Evolutionary conservation across 768 basidiomycete genomes (phyloP).

Genomic region (Boletellus sp.): DNA sequence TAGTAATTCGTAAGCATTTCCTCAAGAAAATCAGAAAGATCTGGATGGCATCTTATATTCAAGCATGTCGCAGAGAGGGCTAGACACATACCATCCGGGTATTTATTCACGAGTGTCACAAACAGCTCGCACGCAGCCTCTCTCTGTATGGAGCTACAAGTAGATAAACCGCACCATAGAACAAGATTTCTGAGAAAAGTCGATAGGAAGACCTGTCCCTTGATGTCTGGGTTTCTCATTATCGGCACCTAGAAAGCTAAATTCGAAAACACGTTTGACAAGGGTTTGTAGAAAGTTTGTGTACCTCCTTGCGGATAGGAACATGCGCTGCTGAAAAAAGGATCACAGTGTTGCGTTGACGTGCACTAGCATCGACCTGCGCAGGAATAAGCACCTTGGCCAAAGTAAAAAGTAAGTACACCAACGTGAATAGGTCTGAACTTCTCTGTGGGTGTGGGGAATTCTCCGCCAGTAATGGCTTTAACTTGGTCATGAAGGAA

Average conservation of each 20-base stretch:
- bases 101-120: constrained; percentile 76
- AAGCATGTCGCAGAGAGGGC: not conserved
- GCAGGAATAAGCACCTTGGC: not conserved
- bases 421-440: constrained; percentile 56
- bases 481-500: constrained; percentile 46
- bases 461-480: constrained; percentile 51
- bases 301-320: constrained; percentile 64
- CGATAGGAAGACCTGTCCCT: constrained; percentile 48
- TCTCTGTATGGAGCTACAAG: constrained; percentile 49
- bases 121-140: constrained; percentile 55
- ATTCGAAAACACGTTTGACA: not conserved
- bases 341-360: constrained; percentile 60
- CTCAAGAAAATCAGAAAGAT: constrained; percentile 43
- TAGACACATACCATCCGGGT: constrained; percentile 49
- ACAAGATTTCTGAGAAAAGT: constrained; percentile 53
- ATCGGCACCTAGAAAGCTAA: constrained; percentile 38
- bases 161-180: constrained; percentile 52
- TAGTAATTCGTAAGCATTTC: constrained; percentile 47
- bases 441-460: constrained; percentile 31
- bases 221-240: constrained; percentile 11
- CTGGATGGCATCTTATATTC: constrained; percentile 29
- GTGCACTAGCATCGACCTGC: constrained; percentile 17
- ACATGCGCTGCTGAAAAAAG: constrained; percentile 67
- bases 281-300: constrained; percentile 7
- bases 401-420: not conserved